These are phyloP conservation scores for Pleurotus platypus DNA, from an alignment of 768 basidiomycete genomes.

Conservation along the genomic window DNA sequence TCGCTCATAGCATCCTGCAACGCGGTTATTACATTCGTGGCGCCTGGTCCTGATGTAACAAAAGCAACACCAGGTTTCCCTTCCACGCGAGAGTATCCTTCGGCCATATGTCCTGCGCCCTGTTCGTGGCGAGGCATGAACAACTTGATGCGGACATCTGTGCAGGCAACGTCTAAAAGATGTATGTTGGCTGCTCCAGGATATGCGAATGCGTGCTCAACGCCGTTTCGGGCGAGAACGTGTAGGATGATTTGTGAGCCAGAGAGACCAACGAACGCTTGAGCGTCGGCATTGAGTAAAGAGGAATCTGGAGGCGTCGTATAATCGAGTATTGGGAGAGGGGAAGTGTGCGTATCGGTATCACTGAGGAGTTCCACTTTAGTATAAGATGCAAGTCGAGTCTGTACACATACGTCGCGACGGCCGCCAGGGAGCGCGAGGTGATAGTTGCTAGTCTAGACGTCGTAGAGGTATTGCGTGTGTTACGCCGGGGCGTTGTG, in stretches of 20 bases:
- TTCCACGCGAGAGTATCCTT: slow-evolving; percentile 96
- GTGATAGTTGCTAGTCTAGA: no score
- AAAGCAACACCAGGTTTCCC: slow-evolving; percentile 97
- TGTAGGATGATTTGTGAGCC: slow-evolving; percentile 99
- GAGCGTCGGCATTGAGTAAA: slow-evolving; percentile 12
- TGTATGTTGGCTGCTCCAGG: slow-evolving; percentile 97
- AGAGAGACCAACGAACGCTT: slow-evolving; percentile 88
- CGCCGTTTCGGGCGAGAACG: slow-evolving; percentile 96
- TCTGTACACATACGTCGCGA: no score
- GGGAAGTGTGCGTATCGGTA: no score
- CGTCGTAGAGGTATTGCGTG: no score
- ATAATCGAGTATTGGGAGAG: no score
- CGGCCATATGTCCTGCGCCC: slow-evolving; percentile 98
- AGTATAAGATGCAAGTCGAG: no score
- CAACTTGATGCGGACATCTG: slow-evolving; percentile 91
- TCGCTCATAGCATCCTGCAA: slow-evolving; percentile 98
- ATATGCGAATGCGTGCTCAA: slow-evolving; percentile 97
- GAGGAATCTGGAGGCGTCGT: no score
- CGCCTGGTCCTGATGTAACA: slow-evolving; percentile 96
- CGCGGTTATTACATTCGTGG: slow-evolving; percentile 95
- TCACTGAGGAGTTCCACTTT: no score
- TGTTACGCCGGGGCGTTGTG: no score
- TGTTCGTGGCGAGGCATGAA: slow-evolving; percentile 96
- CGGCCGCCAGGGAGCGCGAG: no score
- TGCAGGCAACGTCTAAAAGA: slow-evolving; percentile 99